Base-by-base conservation (phyloP, 2,329 filamentous ascomycete species). In the Fusarium napiforme region DNA sequence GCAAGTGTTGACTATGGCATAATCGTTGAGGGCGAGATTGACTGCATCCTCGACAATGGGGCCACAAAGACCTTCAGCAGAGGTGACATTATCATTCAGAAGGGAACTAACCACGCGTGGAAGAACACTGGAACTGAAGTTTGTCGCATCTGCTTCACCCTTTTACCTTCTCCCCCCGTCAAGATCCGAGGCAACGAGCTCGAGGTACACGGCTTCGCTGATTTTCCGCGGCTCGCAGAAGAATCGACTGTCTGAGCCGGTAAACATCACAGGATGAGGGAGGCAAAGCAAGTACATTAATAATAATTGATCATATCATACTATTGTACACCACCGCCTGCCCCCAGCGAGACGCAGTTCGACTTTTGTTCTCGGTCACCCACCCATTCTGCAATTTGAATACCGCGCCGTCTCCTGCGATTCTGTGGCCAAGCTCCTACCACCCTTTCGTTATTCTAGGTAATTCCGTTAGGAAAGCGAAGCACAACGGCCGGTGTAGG, bases 401-500 rank as follows among this genome's bases (percentile, higher is more conserved):
- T 15, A 10, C 16, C 37, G 56, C 30, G 26, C 46, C 30, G 36
- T 40, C 7, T n/a, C 37, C 19, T 14, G 30, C 16, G 45, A 62
- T 45, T 43, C n/a, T 42, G 7, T 45, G 16, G 16, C 26, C 14
- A 59, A 45, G n/a, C 37, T 21, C 19, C 36, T 59, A 73, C 67
- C 71, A 72, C 36, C 67, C 52, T 21, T 39, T 50, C 14, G 76
- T 55, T 30, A 62, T 42, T 7, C 26, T 60, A 5, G 52, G 56
- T 32, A 70, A 78, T 7, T 73, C 65, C 7, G 66, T 40, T 14
- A 64, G 40, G 63, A 76, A 78, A 32, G 60, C 57, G 61, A 81
- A 81, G 6, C 81, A 79, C 9, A 82, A 66, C 36, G 72, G 60
- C 34, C 76, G 72, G 19, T 68, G 75, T 32, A 82, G 69, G 14